phyloP scores from a whole-genome alignment of 345 rosid species.

The Salix dunnii region DNA sequence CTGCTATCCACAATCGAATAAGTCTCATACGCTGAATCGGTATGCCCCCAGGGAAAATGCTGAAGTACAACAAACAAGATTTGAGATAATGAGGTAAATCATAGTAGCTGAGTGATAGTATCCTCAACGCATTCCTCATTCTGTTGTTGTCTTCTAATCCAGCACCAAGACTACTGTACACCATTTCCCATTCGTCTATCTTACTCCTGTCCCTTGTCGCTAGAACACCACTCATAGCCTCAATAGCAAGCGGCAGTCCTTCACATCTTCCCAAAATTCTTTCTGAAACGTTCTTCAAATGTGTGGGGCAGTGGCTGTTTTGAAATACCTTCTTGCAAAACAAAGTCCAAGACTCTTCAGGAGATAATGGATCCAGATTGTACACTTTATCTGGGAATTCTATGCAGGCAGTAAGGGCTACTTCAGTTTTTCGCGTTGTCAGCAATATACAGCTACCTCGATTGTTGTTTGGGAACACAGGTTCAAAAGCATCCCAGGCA shows the following conservation, averaged over 20 bases:
- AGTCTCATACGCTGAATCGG: constrained; percentile 2
- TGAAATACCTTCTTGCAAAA: constrained; percentile 15
- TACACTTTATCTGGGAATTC: neutral
- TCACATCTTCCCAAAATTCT: constrained; percentile 8
- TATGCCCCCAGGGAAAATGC: neutral
- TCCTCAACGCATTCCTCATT: neutral
- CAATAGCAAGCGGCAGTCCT: constrained; percentile 18
- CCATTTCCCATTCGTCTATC: constrained; percentile 13
- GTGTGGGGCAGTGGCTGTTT: neutral
- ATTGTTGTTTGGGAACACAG: neutral
- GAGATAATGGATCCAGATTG: constrained; percentile 6
- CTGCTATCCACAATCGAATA: constrained; percentile 14
- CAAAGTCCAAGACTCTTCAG: constrained; percentile 13
- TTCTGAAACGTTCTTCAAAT: constrained; percentile 1
- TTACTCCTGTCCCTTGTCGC: constrained; percentile 1
- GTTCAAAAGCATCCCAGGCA: constrained; percentile 2
- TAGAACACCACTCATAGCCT: constrained; percentile 12
- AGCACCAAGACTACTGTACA: neutral
- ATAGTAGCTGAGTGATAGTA: constrained; percentile 13
- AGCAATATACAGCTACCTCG: constrained; percentile 6
- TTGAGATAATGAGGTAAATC: constrained; percentile 23
- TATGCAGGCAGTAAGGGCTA: neutral
- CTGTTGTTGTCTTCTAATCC: constrained; percentile 10
- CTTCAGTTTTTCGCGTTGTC: constrained; percentile 13
- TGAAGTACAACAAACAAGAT: constrained; percentile 2